These are phyloP conservation scores for Nakaseomyces glabratus DNA, from an alignment of 1,139 yeast genomes.

Conservation along the genomic window DNA sequence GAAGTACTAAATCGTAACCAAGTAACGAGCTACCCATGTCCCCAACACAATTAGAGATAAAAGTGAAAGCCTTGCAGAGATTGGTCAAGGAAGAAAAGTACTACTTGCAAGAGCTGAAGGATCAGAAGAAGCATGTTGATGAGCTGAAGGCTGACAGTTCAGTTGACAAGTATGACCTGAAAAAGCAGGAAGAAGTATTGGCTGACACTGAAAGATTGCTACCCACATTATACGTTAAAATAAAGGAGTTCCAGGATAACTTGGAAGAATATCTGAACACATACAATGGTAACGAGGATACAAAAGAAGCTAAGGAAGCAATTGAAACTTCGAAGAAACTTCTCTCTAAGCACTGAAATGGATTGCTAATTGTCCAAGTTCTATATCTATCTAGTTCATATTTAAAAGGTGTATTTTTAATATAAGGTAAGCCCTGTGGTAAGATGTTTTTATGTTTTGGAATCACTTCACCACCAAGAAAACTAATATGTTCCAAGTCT, in stretches of 20 bases:
- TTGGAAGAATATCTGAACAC: conserved; percentile 36
- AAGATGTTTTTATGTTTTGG: too few relatives aligned
- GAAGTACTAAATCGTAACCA: too few relatives aligned
- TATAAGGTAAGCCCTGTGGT: too few relatives aligned
- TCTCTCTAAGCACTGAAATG: conserved; percentile 11
- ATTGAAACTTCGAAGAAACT: conserved; percentile 23
- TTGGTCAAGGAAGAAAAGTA: conserved; percentile 61
- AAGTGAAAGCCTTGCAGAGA: conserved; percentile 63
- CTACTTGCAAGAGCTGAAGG: conserved; percentile 56
- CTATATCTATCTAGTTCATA: too few relatives aligned
- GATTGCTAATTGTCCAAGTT: too few relatives aligned
- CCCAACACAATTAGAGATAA: conserved; percentile 70
- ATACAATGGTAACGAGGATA: conserved; percentile 37
- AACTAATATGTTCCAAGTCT: too few relatives aligned
- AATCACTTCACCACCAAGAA: too few relatives aligned
- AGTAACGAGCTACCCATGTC: too few relatives aligned
- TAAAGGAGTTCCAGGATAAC: conserved; percentile 41
- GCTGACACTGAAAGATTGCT: conserved; percentile 62
- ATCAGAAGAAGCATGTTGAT: conserved; percentile 48
- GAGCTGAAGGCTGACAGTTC: conserved; percentile 32
- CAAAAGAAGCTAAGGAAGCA: conserved; percentile 23
- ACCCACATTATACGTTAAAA: conserved; percentile 50
- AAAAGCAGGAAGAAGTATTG: conserved; percentile 55
- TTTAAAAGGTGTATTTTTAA: too few relatives aligned
- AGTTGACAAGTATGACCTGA: conserved; percentile 63